Percentiles rank a stretch among this genome's conserved stretches.
Evolutionary conservation across 2,329 filamentous ascomycete species (phyloP).

Genomic region (Neonectria sp.): DNA sequence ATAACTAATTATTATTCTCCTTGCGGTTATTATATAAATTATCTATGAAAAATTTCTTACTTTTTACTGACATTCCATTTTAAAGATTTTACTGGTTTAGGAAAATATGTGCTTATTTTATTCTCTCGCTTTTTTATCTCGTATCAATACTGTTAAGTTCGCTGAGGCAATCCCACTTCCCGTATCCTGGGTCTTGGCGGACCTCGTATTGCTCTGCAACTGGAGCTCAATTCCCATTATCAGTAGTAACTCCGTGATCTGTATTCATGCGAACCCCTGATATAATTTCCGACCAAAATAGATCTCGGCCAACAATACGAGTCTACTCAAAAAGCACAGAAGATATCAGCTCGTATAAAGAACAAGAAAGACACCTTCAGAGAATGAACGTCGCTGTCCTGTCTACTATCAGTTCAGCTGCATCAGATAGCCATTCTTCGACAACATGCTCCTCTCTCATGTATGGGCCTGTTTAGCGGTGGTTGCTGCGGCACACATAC

Average conservation of each 20-base stretch:
- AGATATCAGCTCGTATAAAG: not conserved
- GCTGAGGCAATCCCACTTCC: not conserved
- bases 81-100: too few species aligned
- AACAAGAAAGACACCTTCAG: not conserved
- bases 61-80: too few species aligned
- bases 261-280: not conserved
- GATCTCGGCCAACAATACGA: not conserved
- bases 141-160: not conserved
- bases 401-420: not conserved
- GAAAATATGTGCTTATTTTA: too few species aligned
- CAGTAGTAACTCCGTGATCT: not conserved
- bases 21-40: too few species aligned
- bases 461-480: not conserved
- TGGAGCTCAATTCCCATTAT: not conserved
- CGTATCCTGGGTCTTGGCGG: not conserved
- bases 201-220: not conserved
- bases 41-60: too few species aligned
- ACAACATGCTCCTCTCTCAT: slow-evolving; percentile 1
- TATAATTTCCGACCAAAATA: not conserved
- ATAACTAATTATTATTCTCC: too few species aligned
- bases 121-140: not conserved
- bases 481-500: not conserved
- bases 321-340: not conserved
- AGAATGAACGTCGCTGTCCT: not conserved
- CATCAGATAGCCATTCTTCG: not conserved